Percentiles rank a stretch among this genome's conserved stretches.
phyloP scores from a whole-genome alignment of 1,139 yeast species.

The Neolecta irregularis region DNA sequence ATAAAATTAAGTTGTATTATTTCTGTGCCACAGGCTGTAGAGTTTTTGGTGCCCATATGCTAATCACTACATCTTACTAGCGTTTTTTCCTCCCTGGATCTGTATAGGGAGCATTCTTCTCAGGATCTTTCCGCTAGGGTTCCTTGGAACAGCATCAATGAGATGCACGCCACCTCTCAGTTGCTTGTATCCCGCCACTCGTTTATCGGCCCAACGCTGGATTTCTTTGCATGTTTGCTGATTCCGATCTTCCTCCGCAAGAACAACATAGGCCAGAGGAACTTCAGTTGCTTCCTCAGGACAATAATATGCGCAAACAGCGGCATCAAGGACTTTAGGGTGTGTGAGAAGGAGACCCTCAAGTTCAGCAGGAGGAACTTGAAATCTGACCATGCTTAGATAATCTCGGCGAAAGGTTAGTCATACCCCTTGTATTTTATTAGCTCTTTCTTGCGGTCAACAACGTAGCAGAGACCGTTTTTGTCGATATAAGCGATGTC shows the following conservation, averaged over 20 bases:
- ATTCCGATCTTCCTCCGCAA: conserved; percentile 14
- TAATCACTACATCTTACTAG: too few species aligned
- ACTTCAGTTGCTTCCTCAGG: conserved; percentile 24
- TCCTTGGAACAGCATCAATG: conserved; percentile 24
- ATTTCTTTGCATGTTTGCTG: conserved; percentile 9
- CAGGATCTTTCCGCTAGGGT: conserved; percentile 28
- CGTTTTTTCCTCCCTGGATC: too few species aligned
- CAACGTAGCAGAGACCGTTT: conserved; percentile 42
- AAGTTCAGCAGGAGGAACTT: conserved; percentile 15
- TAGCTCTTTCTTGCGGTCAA: conserved; percentile 67
- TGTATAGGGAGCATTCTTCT: conserved; percentile 25
- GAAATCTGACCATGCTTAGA: too few species aligned
- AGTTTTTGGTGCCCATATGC: too few species aligned
- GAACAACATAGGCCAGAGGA: conserved; percentile 26
- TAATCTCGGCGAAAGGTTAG: too few species aligned
- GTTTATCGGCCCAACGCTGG: conserved; percentile 23
- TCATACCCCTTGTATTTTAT: conserved; percentile 60
- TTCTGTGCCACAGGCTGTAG: too few species aligned
- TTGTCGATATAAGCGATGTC: conserved; percentile 34
- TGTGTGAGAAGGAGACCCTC: conserved; percentile 12
- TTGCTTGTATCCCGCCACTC: conserved; percentile 26
- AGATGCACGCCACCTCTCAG: conserved; percentile 28
- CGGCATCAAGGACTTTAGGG: conserved; percentile 14
- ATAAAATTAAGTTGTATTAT: too few species aligned
- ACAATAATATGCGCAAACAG: conserved; percentile 23